Evolutionary conservation across 371 early-diverging fungal genomes (phyloP).

Genomic region (Smittium mucronatum): DNA sequence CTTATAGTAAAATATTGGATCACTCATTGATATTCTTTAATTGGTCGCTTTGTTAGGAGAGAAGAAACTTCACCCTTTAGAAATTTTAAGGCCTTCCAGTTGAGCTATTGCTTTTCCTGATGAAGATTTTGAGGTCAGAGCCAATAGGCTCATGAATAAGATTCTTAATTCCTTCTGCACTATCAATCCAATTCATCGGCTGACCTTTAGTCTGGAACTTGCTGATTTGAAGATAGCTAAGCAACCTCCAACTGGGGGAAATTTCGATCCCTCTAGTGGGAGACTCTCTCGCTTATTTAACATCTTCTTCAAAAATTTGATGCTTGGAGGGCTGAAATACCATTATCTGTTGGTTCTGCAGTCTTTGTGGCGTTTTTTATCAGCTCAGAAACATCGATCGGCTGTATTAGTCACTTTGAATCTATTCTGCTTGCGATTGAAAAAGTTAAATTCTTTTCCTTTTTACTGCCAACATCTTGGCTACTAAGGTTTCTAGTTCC

Average conservation of each 20-base stretch:
- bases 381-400: no score
- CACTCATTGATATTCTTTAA: no score
- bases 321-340: neutral
- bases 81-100: neutral
- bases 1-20: no score
- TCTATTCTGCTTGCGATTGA: no score
- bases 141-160: neutral
- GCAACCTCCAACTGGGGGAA: neutral
- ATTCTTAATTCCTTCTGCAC: neutral
- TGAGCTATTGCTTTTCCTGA: neutral
- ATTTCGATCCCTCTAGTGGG: neutral
- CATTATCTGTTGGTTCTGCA: neutral
- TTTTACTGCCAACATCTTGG: no score
- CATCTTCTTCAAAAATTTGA: neutral
- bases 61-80: conserved; percentile 10
- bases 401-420: no score
- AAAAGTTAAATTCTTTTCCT: no score
- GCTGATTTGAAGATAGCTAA: neutral
- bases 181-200: neutral
- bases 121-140: neutral
- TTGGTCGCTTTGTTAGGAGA: no score
- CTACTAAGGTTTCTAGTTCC: no score
- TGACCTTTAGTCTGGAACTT: neutral
- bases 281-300: neutral
- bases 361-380: no score